phyloP scores from a whole-genome alignment of 169 alveolate genomes.

The Cryptosporidium parvum region DNA sequence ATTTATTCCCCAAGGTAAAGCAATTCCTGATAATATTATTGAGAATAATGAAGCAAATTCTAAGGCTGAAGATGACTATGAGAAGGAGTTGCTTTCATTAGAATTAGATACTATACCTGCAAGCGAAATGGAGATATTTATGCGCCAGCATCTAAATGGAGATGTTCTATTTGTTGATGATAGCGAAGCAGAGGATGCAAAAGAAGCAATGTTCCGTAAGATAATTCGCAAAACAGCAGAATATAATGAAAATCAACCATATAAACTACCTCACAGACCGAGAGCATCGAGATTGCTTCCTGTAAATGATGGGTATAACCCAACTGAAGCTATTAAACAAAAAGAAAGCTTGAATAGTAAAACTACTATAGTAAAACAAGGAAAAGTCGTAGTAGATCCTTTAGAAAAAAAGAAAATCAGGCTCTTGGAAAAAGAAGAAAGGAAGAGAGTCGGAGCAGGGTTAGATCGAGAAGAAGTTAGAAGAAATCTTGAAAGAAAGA shows the following conservation, averaged over 20 bases:
- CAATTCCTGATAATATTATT: not conserved
- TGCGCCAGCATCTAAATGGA: constrained; percentile 37
- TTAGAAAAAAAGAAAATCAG: constrained; percentile 28
- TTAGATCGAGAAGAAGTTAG: constrained; percentile 1
- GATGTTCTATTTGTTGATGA: constrained; percentile 53
- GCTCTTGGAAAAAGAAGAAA: constrained; percentile 27
- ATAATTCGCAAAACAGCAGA: constrained; percentile 62
- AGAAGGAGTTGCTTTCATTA: constrained; percentile 39
- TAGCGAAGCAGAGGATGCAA: constrained; percentile 23
- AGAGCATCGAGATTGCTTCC: constrained; percentile 15
- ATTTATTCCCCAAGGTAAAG: constrained; percentile 39
- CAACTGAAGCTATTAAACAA: constrained; percentile 6
- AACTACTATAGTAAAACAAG: constrained; percentile 6
- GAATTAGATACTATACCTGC: constrained; percentile 51
- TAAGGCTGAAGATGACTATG: constrained; percentile 24
- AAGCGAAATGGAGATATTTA: constrained; percentile 45
- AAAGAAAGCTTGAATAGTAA: constrained; percentile 7
- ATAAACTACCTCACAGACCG: constrained; percentile 67
- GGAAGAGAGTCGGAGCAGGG: constrained; percentile 3
- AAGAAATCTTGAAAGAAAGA: not conserved
- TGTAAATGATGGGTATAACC: constrained; percentile 4
- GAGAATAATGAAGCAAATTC: not conserved
- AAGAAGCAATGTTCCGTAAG: constrained; percentile 66
- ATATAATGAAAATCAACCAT: constrained; percentile 54
- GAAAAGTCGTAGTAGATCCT: constrained; percentile 12